Base-by-base conservation (phyloP, 495 filamentous ascomycete species). In the Lasiosphaeria ovina region DNA sequence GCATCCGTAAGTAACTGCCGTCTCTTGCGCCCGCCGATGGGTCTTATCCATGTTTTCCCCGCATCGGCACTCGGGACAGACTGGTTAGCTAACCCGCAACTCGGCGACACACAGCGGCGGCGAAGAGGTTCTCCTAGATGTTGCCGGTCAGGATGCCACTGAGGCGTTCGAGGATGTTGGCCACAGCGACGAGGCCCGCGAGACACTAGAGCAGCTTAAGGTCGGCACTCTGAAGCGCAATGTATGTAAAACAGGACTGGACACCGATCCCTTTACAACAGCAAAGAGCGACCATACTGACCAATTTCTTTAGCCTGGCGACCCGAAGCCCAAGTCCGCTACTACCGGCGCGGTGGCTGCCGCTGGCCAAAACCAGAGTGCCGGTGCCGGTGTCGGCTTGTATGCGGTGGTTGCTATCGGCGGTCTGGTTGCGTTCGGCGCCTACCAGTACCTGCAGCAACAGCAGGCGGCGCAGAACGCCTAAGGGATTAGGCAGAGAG, bases 101-200 rank as follows among this genome's bases (percentile, higher is more conserved):
- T 32, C 24, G 60, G 62, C 72, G 55, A 71, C 59, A 34, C 7
- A 59, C 71, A 98, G 94, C 55, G 95, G 95, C 81, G 94, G 94
- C 77, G 95, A 98, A 78, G 95, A 99, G 82, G 94, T 98, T 66
- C 80, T 99, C 35, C 85, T 98, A 66, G 95, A 99, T 71, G 93
- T 98, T 64, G 94, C 81, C 69, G 94, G 94, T 70, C 92, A 96
- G 78, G 94, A 99, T 78, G 89, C 92, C 67, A 96, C 94, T 68
- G 95, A 98, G 77, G 92, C 94, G 58, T 99, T 99, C 74, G 94
- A 99, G 81, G 95, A 99, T 77, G 95, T 99, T 73, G 95, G 95
- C 62, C 95, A 99, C 88, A 94, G 89, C 74, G 95, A 99, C 75
- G 95, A 99, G 81, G 95, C 95, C 60, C 88, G 95, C 55, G 92